phyloP scores from a whole-genome alignment of 140 eudicot genomes.

The Anethum foeniculum region DNA sequence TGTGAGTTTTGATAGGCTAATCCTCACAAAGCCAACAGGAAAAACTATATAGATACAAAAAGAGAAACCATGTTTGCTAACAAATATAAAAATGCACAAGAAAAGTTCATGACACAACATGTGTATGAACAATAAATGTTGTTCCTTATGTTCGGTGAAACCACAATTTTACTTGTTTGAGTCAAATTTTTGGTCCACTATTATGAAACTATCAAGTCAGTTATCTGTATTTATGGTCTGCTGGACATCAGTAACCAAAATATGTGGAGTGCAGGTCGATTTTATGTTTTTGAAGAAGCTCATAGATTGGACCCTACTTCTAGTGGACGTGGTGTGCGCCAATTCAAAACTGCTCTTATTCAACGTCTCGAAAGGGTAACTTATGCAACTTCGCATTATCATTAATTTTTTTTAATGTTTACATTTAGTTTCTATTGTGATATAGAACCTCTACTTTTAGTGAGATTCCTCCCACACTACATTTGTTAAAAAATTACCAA shows the following conservation, averaged over 20 bases:
- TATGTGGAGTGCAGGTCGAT: slow-evolving; percentile 38
- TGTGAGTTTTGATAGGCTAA: background rate
- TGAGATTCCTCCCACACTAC: background rate
- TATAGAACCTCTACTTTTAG: background rate
- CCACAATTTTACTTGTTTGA: no score
- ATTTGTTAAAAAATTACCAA: background rate
- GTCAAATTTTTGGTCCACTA: background rate
- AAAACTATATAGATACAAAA: background rate
- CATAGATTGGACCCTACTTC: slow-evolving; percentile 57
- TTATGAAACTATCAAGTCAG: background rate
- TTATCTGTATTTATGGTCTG: background rate
- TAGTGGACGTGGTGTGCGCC: slow-evolving; percentile 62
- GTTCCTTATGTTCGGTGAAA: no score
- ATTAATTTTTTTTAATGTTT: background rate
- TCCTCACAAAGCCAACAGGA: background rate
- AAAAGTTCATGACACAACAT: background rate
- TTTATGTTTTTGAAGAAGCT: slow-evolving; percentile 62
- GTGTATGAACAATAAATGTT: no score
- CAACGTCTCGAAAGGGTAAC: slow-evolving; percentile 54
- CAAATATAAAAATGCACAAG: background rate
- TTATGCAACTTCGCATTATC: background rate
- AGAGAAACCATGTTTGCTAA: background rate
- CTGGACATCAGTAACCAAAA: background rate
- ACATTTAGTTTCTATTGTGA: background rate
- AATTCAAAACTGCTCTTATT: slow-evolving; percentile 56